phyloP scores from a whole-genome alignment of 176 grass and related monocot genomes.

The Oryza rufipogon region DNA sequence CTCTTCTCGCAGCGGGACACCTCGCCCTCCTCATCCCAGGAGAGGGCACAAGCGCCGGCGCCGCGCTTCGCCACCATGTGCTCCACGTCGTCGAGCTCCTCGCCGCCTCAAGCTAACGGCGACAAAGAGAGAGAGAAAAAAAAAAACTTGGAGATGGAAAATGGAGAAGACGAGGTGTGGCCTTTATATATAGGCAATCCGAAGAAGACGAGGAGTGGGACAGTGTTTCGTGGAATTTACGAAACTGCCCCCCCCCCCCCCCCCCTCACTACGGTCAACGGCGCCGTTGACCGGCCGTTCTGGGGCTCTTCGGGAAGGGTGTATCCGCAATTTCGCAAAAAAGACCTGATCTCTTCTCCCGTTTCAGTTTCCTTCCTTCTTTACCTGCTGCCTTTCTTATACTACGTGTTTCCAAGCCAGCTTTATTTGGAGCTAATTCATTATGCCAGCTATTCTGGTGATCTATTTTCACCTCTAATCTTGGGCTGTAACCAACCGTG shows the following conservation, averaged over 20 bases:
- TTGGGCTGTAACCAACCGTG: neutral
- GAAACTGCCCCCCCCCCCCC: neutral
- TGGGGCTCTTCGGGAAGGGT: neutral
- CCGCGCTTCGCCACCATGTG: slow-evolving; percentile 38
- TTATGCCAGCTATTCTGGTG: neutral
- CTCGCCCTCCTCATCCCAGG: neutral
- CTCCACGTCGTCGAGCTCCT: neutral
- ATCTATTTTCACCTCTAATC: neutral
- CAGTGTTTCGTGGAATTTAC: neutral
- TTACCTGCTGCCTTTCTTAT: neutral
- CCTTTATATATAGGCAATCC: neutral
- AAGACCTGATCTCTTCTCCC: neutral
- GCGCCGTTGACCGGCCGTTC: neutral
- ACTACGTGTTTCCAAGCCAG: neutral
- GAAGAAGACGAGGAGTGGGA: neutral
- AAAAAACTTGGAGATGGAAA: neutral
- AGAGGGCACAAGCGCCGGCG: neutral
- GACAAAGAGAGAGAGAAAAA: neutral
- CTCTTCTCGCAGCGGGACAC: neutral
- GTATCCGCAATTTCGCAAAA: neutral
- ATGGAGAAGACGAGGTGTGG: neutral
- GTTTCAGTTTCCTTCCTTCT: neutral
- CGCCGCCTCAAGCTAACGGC: neutral
- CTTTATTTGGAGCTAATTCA: neutral
- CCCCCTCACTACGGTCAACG: neutral